A percentile compares a stretch with the other conserved stretches of the same genome.
phyloP scores from a whole-genome alignment of 192 early-diverging fungal species.

The Backusella liffmaniae region DNA sequence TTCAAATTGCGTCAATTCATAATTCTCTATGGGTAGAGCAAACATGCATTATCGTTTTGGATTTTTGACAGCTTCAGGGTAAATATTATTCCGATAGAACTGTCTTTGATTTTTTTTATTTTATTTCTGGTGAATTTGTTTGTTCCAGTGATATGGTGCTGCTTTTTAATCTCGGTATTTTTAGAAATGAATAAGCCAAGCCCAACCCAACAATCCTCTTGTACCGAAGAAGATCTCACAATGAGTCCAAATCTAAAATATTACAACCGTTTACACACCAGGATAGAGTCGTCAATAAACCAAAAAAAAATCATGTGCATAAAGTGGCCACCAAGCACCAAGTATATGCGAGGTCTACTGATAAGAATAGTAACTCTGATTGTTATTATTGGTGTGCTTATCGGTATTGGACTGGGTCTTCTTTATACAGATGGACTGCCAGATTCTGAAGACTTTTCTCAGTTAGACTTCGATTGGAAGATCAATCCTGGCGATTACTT shows the following conservation, averaged over 20 bases:
- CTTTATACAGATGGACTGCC: conserved; percentile 31
- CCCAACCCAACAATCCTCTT: not conserved
- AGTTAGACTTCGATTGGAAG: conserved; percentile 47
- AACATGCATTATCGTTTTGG: not conserved
- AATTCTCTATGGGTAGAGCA: no score
- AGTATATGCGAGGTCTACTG: conserved; percentile 6
- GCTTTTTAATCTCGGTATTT: conserved; percentile 6
- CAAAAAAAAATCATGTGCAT: not conserved
- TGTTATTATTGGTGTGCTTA: conserved; percentile 26
- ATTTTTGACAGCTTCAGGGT: not conserved
- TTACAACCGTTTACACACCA: not conserved
- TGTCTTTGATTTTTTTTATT: not conserved
- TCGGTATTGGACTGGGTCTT: conserved; percentile 23
- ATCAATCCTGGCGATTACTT: conserved; percentile 49
- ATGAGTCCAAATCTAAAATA: not conserved
- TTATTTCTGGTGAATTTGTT: not conserved
- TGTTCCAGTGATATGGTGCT: not conserved
- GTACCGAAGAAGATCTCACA: not conserved
- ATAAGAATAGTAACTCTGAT: conserved; percentile 13
- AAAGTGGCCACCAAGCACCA: not conserved
- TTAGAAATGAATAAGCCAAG: not conserved
- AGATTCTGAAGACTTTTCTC: conserved; percentile 30
- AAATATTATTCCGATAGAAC: not conserved
- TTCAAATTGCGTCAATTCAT: no score
- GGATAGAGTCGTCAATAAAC: not conserved